phyloP scores from a whole-genome alignment of 331 rosid genomes.

The Spiraea crenata region DNA sequence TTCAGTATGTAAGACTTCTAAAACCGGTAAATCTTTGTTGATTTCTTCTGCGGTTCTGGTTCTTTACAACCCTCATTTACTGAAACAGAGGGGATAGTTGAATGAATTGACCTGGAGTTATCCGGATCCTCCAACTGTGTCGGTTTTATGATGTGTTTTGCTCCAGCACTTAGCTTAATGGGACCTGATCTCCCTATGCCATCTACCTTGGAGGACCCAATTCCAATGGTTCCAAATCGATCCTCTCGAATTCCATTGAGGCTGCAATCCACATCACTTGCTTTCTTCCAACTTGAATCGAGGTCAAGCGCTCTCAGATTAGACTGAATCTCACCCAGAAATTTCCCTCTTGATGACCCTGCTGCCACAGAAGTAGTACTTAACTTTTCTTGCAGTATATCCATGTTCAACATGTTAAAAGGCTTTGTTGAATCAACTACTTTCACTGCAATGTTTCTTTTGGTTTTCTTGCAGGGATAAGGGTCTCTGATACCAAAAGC shows the following conservation, averaged over 20 bases:
- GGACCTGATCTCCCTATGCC: conserved; percentile 60
- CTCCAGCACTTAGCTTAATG: conserved; percentile 64
- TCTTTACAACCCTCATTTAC: conserved; percentile 48
- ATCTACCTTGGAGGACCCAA: conserved; percentile 39
- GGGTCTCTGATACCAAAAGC: conserved; percentile 41
- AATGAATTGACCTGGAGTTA: conserved; percentile 38
- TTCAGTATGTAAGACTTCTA: conserved; percentile 33
- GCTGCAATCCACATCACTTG: conserved; percentile 34
- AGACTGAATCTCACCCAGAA: conserved; percentile 33
- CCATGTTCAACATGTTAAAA: conserved; percentile 32
- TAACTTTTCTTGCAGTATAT: conserved; percentile 40
- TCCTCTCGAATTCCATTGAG: conserved; percentile 32
- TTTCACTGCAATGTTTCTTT: conserved; percentile 45
- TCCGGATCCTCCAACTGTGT: conserved; percentile 51
- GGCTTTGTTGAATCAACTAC: conserved; percentile 46
- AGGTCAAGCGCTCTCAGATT: conserved; percentile 31
- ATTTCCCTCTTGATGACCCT: conserved; percentile 29
- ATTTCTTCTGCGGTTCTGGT: conserved; percentile 52
- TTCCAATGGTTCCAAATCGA: conserved; percentile 30
- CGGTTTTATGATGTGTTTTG: conserved; percentile 78
- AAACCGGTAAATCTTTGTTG: conserved; percentile 66
- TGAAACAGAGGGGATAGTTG: conserved; percentile 46
- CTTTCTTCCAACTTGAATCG: conserved; percentile 38
- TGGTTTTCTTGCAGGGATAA: conserved; percentile 46
- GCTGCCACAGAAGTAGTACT: conserved; percentile 10